Base-by-base conservation (phyloP, 2,329 filamentous ascomycete species). In the Dothistroma pini region DNA sequence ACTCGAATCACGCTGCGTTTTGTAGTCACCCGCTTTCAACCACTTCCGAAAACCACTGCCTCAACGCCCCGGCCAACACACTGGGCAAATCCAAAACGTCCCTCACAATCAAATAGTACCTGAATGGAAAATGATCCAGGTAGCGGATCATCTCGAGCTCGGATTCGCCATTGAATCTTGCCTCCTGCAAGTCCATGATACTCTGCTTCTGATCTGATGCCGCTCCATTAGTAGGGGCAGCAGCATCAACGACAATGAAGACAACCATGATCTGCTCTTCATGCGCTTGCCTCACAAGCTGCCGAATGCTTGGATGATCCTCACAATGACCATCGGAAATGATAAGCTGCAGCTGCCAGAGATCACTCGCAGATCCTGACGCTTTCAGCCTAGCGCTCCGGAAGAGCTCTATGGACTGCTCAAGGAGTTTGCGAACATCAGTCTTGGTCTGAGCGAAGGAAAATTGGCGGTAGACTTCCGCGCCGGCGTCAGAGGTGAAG, bases 231-330 rank as follows among this genome's bases (percentile, higher is more conserved):
- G 66, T 51, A 31, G 61, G 57, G 29, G 64, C 63, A 4, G 73
- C 72, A 50, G 85, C 81, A 79, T 99, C 95, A 72, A 99, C 91
- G 70, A 99, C 89, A 69, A 99, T 91, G 75, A 99, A 99, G 6
- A 99, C 93, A 65, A 97, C 87, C 91, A 99, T 97, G 73, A 99
- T 96, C 16, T 92, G 84, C 77, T 97, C 91, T 75, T 97, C 93
- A 71, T 92, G 87, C 0, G 95, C 93, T 76, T 93, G 89, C 10
- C 95, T 84, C 11, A 99, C 86, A 22, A 97, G 82, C 5, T 91
- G 82, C 16, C 90, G 84, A 68, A 99, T 93, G 5, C 85, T 83
- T 19, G 92, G 90, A 74, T 97, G 93, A 53, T 93, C 89, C 56
- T 96, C 91, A 67, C 93, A 97, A 25, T 97, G 86, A 9, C 96